These are phyloP conservation scores for Reutealis trisperma DNA, from an alignment of 345 rosid genomes.

Conservation along the genomic window DNA sequence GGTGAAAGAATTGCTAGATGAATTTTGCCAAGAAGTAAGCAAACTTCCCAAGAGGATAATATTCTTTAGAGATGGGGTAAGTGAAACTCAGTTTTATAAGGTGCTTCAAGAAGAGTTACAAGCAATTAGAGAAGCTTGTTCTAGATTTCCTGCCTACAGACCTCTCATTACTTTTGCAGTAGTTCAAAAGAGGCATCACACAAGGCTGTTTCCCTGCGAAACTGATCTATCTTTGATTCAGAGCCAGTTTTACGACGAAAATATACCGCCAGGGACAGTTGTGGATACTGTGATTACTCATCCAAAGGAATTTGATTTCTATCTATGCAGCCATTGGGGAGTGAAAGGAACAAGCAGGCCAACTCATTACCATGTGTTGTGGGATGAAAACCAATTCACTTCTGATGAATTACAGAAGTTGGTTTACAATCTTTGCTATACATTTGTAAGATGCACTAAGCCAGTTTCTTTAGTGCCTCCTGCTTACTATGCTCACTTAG, in stretches of 20 bases:
- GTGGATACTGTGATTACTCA: slow-evolving; percentile 91
- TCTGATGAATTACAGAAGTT: slow-evolving; percentile 91
- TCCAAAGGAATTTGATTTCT: slow-evolving; percentile 90
- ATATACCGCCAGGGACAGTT: slow-evolving; percentile 87
- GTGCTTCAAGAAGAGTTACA: slow-evolving; percentile 75
- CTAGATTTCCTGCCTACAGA: slow-evolving; percentile 52
- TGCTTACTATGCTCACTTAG: slow-evolving; percentile 91
- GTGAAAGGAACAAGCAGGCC: slow-evolving; percentile 95
- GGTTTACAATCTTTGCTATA: slow-evolving; percentile 81
- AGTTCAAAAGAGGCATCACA: slow-evolving; percentile 94
- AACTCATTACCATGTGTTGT: slow-evolving; percentile 78
- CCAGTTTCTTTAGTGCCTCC: slow-evolving; percentile 96
- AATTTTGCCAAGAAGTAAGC: slow-evolving; percentile 59
- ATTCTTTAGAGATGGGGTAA: slow-evolving; percentile 93
- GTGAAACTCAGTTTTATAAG: slow-evolving; percentile 89
- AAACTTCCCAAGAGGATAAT: slow-evolving; percentile 80
- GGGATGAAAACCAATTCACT: slow-evolving; percentile 89
- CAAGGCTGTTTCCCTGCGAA: slow-evolving; percentile 70
- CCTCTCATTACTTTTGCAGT: slow-evolving; percentile 83
- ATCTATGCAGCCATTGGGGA: slow-evolving; percentile 90
- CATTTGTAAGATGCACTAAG: slow-evolving; percentile 90
- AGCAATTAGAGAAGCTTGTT: slow-evolving; percentile 67
- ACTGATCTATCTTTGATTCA: slow-evolving; percentile 32
- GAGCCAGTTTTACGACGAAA: slow-evolving; percentile 48
- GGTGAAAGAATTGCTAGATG: slow-evolving; percentile 83